Evolutionary conservation across 2,329 filamentous ascomycete genomes (phyloP).

Genomic region (Ilyonectria destructans): DNA sequence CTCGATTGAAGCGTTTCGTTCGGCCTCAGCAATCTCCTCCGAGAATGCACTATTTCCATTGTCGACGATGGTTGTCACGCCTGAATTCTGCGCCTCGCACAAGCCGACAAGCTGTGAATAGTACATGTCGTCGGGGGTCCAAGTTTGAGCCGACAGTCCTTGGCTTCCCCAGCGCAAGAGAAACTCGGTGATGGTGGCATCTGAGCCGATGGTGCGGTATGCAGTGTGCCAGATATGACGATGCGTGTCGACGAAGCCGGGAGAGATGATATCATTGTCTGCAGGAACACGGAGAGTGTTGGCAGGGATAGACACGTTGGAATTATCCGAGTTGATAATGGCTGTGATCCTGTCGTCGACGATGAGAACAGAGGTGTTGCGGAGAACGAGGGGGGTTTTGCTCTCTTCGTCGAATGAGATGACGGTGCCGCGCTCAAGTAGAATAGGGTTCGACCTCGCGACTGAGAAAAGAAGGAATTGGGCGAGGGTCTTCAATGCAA

Average conservation of each 20-base stretch:
- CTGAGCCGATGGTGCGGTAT: constrained; percentile 67
- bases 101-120: constrained; percentile 63
- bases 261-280: constrained; percentile 66
- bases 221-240: constrained; percentile 65
- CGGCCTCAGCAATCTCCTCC: constrained; percentile 59
- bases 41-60: constrained; percentile 51
- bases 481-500: too few relatives aligned
- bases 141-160: constrained; percentile 50
- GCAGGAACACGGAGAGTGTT: too few relatives aligned
- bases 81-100: constrained; percentile 66
- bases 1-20: constrained; percentile 63
- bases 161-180: constrained; percentile 59
- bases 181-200: constrained; percentile 67
- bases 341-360: too few relatives aligned
- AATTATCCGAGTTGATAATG: too few relatives aligned
- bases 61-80: constrained; percentile 67
- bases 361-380: too few relatives aligned
- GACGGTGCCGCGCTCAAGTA: too few relatives aligned
- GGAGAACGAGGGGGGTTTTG: too few relatives aligned
- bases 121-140: constrained; percentile 62
- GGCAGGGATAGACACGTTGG: too few relatives aligned
- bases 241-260: constrained; percentile 71
- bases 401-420: too few relatives aligned
- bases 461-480: too few relatives aligned
- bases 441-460: too few relatives aligned